Conservation (phyloP, 2,329 filamentous ascomycete genomes). For the Hymenotorrendiella dingleyae region DNA sequence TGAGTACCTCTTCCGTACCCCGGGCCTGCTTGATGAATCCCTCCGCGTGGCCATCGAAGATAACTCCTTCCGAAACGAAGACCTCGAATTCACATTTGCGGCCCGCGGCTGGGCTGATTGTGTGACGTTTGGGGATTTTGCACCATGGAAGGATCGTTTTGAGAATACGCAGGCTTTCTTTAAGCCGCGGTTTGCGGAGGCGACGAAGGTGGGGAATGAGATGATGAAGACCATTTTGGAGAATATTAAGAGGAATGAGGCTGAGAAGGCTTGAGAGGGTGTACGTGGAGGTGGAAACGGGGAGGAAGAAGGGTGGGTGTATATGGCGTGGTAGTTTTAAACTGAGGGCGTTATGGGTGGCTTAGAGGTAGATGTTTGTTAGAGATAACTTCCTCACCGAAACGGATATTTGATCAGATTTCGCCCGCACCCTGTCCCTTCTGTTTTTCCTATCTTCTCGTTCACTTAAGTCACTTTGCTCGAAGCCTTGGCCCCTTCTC, state of each 20-base stretch:
- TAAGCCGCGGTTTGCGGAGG: constrained; percentile 80
- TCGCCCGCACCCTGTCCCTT: too few species aligned
- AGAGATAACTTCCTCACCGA: too few species aligned
- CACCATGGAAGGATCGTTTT: constrained; percentile 88
- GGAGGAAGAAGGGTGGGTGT: constrained; percentile 1
- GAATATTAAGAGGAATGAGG: constrained; percentile 57
- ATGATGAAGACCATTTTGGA: constrained; percentile 96
- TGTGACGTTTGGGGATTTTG: constrained; percentile 85
- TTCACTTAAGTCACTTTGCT: too few species aligned
- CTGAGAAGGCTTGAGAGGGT: too few species aligned
- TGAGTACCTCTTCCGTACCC: constrained; percentile 87
- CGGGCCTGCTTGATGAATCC: constrained; percentile 73
- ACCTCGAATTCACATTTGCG: constrained; percentile 96
- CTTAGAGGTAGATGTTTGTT: too few species aligned
- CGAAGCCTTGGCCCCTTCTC: too few species aligned
- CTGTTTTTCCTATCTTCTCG: too few species aligned
- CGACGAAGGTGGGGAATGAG: constrained; percentile 81
- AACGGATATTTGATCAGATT: too few species aligned
- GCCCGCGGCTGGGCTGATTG: constrained; percentile 94
- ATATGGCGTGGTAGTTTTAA: too few species aligned
- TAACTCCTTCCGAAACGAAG: constrained; percentile 87
- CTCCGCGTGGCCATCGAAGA: constrained; percentile 84
- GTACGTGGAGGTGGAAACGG: neutral
- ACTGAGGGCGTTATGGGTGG: too few species aligned
- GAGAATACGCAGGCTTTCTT: constrained; percentile 88